These are phyloP conservation scores for Begonia masoniana DNA, from an alignment of 306 rosid species.

Conservation along the genomic window DNA sequence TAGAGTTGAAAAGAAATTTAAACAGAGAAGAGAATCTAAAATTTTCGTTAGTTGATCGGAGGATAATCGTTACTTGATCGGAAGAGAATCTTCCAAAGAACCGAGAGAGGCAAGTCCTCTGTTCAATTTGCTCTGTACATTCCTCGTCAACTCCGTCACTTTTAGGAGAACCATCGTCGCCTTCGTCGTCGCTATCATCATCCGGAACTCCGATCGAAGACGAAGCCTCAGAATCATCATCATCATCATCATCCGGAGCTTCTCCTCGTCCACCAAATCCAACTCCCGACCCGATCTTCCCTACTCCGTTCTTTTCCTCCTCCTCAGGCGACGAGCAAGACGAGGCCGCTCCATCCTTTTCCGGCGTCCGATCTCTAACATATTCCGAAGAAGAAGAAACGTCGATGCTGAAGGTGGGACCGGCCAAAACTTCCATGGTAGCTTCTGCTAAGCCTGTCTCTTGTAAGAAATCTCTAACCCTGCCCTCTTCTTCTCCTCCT, in stretches of 20 bases:
- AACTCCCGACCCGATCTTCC: conserved; percentile 2
- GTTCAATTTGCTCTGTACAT: conserved; percentile 38
- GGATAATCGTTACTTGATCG: conserved; percentile 46
- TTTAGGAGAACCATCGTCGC: conserved; percentile 7
- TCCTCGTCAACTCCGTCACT: conserved; percentile 34
- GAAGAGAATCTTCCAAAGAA: conserved; percentile 72
- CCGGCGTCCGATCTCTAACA: conserved; percentile 1
- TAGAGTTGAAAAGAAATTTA: neutral
- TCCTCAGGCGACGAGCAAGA: conserved; percentile 5
- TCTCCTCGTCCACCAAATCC: conserved; percentile 1
- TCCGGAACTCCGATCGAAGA: conserved; percentile 84
- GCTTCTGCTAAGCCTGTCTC: too few relatives aligned
- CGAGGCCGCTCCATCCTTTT: too few relatives aligned
- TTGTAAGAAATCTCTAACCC: neutral
- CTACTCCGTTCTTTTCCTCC: conserved; percentile 7
- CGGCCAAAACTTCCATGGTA: conserved; percentile 62
- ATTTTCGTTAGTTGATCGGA: too few relatives aligned
- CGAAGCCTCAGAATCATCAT: conserved; percentile 28
- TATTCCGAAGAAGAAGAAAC: conserved; percentile 25
- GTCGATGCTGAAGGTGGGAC: conserved; percentile 49
- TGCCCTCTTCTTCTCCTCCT: conserved; percentile 35
- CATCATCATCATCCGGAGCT: conserved; percentile 22
- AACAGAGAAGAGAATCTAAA: neutral
- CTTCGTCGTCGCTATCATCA: conserved; percentile 41
- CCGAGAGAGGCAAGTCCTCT: conserved; percentile 33